Conservation (phyloP, 129 eudicot genomes). For the Chrysanthemum seticuspe region DNA sequence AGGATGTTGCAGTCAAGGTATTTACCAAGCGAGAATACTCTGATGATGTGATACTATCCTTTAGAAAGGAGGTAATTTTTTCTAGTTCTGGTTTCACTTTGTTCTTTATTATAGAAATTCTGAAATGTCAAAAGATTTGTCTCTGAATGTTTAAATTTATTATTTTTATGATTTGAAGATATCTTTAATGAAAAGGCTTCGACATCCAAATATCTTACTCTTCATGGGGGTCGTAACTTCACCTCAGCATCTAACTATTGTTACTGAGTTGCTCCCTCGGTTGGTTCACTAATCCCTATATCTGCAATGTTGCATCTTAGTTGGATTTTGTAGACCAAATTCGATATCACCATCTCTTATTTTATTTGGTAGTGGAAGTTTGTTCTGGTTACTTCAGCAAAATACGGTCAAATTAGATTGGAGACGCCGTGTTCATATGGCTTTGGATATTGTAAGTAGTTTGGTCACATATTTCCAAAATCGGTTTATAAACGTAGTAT, state of each 20-base stretch:
- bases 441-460: slow-evolving; percentile 72
- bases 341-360: background rate
- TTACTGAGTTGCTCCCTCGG: slow-evolving; percentile 93
- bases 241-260: slow-evolving; percentile 80
- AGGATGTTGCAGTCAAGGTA: slow-evolving; percentile 93
- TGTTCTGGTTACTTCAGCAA: slow-evolving; percentile 58
- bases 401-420: slow-evolving; percentile 59
- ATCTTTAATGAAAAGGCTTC: slow-evolving; percentile 80
- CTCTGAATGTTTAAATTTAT: too few relatives aligned
- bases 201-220: slow-evolving; percentile 84
- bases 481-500: background rate
- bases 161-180: slow-evolving; percentile 46
- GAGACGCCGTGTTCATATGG: slow-evolving; percentile 81
- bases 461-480: background rate
- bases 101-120: too few relatives aligned
- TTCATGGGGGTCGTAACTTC: slow-evolving; percentile 89
- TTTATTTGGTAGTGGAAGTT: slow-evolving; percentile 61
- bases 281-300: slow-evolving; percentile 33
- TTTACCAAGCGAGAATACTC: slow-evolving; percentile 72
- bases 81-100: background rate
- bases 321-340: background rate
- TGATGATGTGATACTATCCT: slow-evolving; percentile 58
- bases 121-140: too few relatives aligned
- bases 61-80: slow-evolving; percentile 72
- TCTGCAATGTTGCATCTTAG: too few relatives aligned